phyloP scores from a whole-genome alignment of 805 yeast species.

The Saturnispora silvae region DNA sequence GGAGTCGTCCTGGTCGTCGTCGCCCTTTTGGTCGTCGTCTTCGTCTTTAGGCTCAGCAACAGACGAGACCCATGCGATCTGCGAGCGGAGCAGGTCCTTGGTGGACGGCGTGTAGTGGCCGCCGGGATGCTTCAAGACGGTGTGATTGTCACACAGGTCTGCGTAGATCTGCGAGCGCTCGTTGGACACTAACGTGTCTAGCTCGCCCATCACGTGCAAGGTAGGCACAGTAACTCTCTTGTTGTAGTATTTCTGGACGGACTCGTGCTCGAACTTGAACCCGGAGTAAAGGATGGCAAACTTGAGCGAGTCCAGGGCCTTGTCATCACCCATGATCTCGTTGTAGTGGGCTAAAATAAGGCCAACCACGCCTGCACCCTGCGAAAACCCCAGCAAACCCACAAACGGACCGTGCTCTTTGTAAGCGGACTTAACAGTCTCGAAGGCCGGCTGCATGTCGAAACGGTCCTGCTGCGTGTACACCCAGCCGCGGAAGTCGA shows the following conservation, averaged over 20 bases:
- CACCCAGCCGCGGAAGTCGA: constrained; percentile 62
- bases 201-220: constrained; percentile 76
- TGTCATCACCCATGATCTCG: constrained; percentile 36
- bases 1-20: background rate
- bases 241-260: constrained; percentile 23
- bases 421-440: constrained; percentile 38
- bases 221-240: constrained; percentile 27
- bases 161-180: constrained; percentile 56
- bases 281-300: constrained; percentile 76
- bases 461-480: constrained; percentile 30
- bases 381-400: constrained; percentile 86
- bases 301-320: constrained; percentile 38
- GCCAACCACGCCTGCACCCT: constrained; percentile 86
- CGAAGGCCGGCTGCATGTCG: constrained; percentile 32
- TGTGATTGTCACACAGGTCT: constrained; percentile 41
- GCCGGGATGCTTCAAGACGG: constrained; percentile 71
- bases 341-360: constrained; percentile 52
- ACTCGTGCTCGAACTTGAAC: constrained; percentile 22
- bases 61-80: constrained; percentile 27
- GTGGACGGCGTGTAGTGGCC: constrained; percentile 95
- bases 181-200: constrained; percentile 77
- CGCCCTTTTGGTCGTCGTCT: background rate
- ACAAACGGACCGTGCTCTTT: constrained; percentile 69
- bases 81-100: constrained; percentile 31
- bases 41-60: constrained; percentile 13